Percentiles rank a stretch among this genome's conserved stretches.
Evolutionary conservation across 2,329 filamentous ascomycete genomes (phyloP).

Genomic region (Pseudocercospora ulei): DNA sequence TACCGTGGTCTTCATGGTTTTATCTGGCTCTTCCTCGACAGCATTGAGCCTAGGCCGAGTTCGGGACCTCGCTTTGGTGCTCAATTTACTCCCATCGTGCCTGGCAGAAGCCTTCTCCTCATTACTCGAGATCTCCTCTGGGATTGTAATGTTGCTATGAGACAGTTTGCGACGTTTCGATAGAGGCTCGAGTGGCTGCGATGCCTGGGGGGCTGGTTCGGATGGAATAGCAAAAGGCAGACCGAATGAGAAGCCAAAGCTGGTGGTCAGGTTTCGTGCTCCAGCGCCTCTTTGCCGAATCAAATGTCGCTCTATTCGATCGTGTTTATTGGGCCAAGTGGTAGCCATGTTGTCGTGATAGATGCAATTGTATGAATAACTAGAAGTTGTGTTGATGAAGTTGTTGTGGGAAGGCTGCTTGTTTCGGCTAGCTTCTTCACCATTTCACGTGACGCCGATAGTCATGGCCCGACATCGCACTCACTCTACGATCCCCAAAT

Average conservation of each 20-base stretch:
- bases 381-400: conserved; percentile 3
- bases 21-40: conserved; percentile 7
- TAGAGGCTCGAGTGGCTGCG: conserved; percentile 17
- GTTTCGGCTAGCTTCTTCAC: too few species aligned
- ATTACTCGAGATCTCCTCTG: not conserved
- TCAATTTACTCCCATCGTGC: not conserved
- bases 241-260: conserved; percentile 30
- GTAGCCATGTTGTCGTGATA: conserved; percentile 24
- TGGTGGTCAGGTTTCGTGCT: conserved; percentile 25
- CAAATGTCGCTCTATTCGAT: conserved; percentile 31
- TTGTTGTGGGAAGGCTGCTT: conserved; percentile 3
- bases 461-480: not conserved
- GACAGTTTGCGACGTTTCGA: conserved; percentile 22
- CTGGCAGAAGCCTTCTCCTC: conserved; percentile 1
- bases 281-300: conserved; percentile 31
- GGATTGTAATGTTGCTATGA: too few species aligned
- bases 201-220: conserved; percentile 1
- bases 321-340: conserved; percentile 24
- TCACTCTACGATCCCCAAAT: conserved; percentile 23
- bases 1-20: conserved; percentile 1
- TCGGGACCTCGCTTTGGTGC: not conserved
- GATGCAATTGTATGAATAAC: conserved; percentile 9
- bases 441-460: conserved; percentile 10
- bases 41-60: conserved; percentile 5
- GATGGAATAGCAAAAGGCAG: conserved; percentile 7